phyloP scores from a whole-genome alignment of 2,329 filamentous ascomycete species.

The Ophioceras dolichostomum region DNA sequence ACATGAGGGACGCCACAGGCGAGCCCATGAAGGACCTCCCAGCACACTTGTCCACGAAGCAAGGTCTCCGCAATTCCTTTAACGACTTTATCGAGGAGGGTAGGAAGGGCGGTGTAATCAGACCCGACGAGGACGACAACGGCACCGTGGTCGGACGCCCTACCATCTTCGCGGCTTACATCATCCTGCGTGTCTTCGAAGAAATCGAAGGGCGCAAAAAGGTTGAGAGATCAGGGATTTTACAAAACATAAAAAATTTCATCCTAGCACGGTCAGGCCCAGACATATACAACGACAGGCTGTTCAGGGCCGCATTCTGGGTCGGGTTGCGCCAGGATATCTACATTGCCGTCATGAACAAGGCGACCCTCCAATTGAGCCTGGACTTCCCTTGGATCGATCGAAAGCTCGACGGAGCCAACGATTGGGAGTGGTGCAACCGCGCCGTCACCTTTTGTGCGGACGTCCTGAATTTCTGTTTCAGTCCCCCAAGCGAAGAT shows the following conservation, averaged over 20 bases:
- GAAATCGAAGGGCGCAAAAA: constrained; percentile 35
- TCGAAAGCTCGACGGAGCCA: constrained; percentile 28
- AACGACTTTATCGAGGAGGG: too few relatives aligned
- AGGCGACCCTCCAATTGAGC: constrained; percentile 32
- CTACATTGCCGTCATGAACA: constrained; percentile 38
- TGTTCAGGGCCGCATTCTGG: constrained; percentile 43
- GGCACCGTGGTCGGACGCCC: too few relatives aligned
- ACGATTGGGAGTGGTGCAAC: constrained; percentile 47
- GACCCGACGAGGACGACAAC: too few relatives aligned
- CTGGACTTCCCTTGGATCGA: constrained; percentile 38
- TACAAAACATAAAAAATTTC: too few relatives aligned
- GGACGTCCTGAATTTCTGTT: constrained; percentile 53
- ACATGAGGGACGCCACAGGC: too few relatives aligned
- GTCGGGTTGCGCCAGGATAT: constrained; percentile 47
- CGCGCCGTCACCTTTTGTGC: constrained; percentile 48
- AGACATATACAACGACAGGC: constrained; percentile 24
- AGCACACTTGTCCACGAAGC: too few relatives aligned
- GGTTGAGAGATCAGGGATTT: too few relatives aligned
- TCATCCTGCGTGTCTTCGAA: constrained; percentile 44
- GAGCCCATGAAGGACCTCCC: too few relatives aligned
- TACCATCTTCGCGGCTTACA: constrained; percentile 40
- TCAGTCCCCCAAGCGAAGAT: too few relatives aligned
- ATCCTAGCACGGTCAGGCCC: too few relatives aligned
- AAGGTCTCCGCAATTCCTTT: too few relatives aligned
- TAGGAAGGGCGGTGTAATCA: too few relatives aligned